phyloP scores from a whole-genome alignment of 805 yeast species.

The Pichia kluyveri region DNA sequence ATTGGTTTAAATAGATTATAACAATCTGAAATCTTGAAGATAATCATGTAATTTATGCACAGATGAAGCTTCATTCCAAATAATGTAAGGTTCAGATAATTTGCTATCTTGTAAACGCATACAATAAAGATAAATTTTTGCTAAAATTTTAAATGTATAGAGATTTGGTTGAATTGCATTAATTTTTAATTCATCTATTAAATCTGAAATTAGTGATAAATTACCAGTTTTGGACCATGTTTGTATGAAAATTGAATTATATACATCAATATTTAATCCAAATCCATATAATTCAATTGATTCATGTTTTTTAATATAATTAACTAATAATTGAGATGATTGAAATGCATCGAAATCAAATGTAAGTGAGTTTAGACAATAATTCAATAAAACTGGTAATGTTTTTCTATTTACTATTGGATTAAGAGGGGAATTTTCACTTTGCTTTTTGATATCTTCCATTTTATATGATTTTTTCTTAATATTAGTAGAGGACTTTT shows the following conservation, averaged over 20 bases:
- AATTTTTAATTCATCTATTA: slow-evolving; percentile 21
- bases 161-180: slow-evolving; percentile 26
- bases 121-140: slow-evolving; percentile 20
- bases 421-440: slow-evolving; percentile 10
- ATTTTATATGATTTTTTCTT: not conserved
- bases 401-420: slow-evolving; percentile 19
- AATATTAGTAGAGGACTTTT: not conserved
- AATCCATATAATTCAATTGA: slow-evolving; percentile 24
- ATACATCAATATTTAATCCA: slow-evolving; percentile 24
- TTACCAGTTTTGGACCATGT: slow-evolving; percentile 23
- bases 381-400: slow-evolving; percentile 20
- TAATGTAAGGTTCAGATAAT: slow-evolving; percentile 18
- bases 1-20: not conserved
- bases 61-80: slow-evolving; percentile 23
- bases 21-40: slow-evolving; percentile 9
- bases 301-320: slow-evolving; percentile 19
- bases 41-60: slow-evolving; percentile 20
- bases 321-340: slow-evolving; percentile 16
- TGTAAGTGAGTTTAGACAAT: slow-evolving; percentile 23
- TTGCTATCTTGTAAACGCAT: slow-evolving; percentile 19
- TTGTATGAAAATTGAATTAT: slow-evolving; percentile 20
- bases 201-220: slow-evolving; percentile 14
- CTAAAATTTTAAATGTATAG: slow-evolving; percentile 19
- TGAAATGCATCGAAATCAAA: slow-evolving; percentile 23
- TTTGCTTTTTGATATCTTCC: slow-evolving; percentile 6